Conservation (phyloP, 2,329 filamentous ascomycete species). For the Alternaria sp. region DNA sequence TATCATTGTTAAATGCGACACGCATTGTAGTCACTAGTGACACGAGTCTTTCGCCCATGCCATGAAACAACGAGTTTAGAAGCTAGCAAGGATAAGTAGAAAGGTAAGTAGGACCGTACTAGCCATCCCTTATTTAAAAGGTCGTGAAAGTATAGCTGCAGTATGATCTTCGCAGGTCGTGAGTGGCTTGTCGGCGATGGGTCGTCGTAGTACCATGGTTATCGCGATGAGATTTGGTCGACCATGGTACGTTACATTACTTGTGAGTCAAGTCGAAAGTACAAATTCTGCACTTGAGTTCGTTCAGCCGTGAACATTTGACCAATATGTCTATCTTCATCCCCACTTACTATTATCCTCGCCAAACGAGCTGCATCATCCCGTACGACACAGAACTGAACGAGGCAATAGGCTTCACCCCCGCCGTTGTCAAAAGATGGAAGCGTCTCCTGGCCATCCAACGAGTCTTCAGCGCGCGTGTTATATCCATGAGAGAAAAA, state of each 20-base stretch:
- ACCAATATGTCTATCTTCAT: background rate
- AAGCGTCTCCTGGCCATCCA: background rate
- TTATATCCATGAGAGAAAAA: background rate
- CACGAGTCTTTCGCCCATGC: no score
- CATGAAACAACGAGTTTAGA: no score
- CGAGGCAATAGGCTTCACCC: background rate
- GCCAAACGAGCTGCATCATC: background rate
- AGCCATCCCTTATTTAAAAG: no score
- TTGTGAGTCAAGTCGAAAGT: background rate
- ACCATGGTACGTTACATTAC: background rate
- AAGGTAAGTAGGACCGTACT: no score
- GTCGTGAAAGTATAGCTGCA: no score
- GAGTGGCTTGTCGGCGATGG: no score
- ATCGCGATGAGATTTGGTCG: no score
- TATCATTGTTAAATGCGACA: no score
- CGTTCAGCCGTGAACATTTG: background rate
- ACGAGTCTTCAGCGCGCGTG: background rate
- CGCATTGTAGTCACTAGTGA: no score
- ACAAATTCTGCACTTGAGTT: background rate
- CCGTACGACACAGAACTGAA: background rate
- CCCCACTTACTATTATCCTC: background rate
- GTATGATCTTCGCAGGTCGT: no score
- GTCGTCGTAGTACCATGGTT: no score
- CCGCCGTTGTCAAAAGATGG: background rate
- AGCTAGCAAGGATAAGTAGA: no score